phyloP scores from a whole-genome alignment of 257 asterid genomes.

The Jaltomata sinuosa region DNA sequence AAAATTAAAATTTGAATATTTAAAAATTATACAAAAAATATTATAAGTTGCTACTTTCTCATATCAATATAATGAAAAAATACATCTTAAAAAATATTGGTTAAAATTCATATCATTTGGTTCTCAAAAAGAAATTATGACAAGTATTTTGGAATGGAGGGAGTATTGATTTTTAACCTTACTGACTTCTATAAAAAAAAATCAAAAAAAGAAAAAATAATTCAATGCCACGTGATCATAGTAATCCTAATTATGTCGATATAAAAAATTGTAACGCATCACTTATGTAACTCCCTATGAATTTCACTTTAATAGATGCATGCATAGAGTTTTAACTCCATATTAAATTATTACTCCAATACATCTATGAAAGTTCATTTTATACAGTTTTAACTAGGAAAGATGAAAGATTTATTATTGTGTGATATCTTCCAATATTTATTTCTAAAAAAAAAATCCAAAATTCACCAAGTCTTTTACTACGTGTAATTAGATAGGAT shows the following conservation, averaged over 20 bases:
- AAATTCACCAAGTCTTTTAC: not conserved
- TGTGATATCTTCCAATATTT: not conserved
- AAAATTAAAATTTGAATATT: too few relatives aligned
- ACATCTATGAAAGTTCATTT: not conserved
- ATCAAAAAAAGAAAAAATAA: not conserved
- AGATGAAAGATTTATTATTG: not conserved
- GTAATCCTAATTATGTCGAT: not conserved
- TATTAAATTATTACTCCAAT: not conserved
- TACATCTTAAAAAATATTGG: too few relatives aligned
- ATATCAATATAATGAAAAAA: too few relatives aligned
- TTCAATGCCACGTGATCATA: not conserved
- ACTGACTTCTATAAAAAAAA: not conserved
- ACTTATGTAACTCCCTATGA: not conserved
- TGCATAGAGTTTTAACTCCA: not conserved
- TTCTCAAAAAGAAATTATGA: too few relatives aligned
- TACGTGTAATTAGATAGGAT: not conserved
- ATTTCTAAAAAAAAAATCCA: not conserved
- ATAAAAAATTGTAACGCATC: not conserved
- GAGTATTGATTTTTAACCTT: not conserved
- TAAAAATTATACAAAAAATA: too few relatives aligned
- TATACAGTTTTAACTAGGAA: not conserved
- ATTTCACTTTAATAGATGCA: not conserved
- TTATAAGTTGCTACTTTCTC: too few relatives aligned
- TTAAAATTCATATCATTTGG: too few relatives aligned
- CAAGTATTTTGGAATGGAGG: too few relatives aligned